Conservation (phyloP, 148 eudicot species). For the Gaultheria prostrata region DNA sequence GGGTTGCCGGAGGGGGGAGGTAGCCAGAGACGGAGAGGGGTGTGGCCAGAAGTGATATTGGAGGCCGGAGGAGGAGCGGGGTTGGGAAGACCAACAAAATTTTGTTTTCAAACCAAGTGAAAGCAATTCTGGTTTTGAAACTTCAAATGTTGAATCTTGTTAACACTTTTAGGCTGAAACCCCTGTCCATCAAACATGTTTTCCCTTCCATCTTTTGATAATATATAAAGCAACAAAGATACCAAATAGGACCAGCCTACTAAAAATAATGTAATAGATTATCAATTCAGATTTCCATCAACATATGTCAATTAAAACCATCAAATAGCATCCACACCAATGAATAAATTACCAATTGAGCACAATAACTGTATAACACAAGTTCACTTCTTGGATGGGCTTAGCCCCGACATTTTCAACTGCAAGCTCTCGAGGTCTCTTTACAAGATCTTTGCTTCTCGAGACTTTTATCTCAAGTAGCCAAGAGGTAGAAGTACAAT, state of each 20-base stretch:
- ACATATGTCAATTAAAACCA: not conserved
- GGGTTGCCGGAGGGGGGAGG: not conserved
- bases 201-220: not conserved
- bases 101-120: not conserved
- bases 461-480: not conserved
- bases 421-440: not conserved
- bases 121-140: not conserved
- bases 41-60: not conserved
- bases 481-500: not conserved
- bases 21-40: not conserved
- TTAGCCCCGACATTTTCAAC: not conserved
- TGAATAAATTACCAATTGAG: not conserved
- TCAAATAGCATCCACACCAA: not conserved
- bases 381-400: not conserved
- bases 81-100: not conserved
- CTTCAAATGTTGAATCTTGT: not conserved
- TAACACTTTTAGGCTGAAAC: not conserved
- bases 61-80: not conserved
- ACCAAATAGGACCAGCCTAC: not conserved
- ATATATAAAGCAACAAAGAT: not conserved
- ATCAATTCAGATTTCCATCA: not conserved
- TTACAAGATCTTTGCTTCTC: not conserved
- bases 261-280: not conserved
- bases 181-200: not conserved
- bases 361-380: not conserved